phyloP scores from a whole-genome alignment of 2,329 filamentous ascomycete genomes.

The Fonsecaea pedrosoi region DNA sequence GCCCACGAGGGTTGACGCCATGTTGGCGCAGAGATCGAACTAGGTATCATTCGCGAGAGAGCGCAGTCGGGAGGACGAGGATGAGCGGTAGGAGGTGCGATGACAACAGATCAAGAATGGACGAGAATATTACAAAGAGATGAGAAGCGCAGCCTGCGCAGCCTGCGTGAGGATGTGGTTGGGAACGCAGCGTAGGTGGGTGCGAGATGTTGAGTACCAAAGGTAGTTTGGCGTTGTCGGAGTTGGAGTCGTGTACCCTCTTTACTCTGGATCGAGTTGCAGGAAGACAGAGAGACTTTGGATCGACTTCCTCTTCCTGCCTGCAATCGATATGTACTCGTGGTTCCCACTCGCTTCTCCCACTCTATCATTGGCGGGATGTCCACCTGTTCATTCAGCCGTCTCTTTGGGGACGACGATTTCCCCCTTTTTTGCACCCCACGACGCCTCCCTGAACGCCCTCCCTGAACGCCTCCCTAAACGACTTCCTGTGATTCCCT shows the following conservation, averaged over 20 bases:
- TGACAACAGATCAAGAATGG: background rate
- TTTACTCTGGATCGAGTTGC: too few species aligned
- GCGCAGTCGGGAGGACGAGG: background rate
- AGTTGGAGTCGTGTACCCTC: too few species aligned
- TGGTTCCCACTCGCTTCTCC: background rate
- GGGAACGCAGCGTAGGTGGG: background rate
- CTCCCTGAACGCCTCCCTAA: too few species aligned
- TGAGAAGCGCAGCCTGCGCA: background rate
- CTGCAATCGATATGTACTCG: background rate
- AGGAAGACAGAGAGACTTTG: background rate
- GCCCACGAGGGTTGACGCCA: slow-evolving; percentile 36
- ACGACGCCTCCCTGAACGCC: too few species aligned
- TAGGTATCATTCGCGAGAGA: slow-evolving; percentile 26
- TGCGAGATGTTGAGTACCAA: background rate
- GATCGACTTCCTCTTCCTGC: background rate
- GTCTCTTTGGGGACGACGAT: background rate
- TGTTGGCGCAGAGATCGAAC: slow-evolving; percentile 31
- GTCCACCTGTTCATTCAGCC: background rate
- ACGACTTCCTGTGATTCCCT: background rate
- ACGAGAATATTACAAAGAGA: background rate
- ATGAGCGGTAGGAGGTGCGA: background rate
- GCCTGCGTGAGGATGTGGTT: background rate
- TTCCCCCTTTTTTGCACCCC: background rate
- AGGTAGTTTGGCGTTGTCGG: too few species aligned
- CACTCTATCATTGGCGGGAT: background rate